These are phyloP conservation scores for Buddleja alternifolia DNA, from an alignment of 257 asterid genomes.

Conservation along the genomic window DNA sequence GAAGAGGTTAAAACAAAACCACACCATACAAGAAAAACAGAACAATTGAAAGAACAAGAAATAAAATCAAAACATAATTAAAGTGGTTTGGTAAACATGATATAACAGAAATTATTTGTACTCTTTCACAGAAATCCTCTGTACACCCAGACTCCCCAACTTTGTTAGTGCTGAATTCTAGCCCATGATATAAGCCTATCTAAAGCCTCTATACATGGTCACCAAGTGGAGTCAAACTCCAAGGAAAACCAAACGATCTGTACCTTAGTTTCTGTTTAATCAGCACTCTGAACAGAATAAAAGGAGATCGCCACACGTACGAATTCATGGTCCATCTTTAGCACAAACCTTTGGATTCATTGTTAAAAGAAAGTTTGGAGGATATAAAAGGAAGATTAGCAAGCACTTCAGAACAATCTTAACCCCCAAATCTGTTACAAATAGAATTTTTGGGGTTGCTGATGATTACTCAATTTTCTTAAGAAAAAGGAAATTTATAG, in stretches of 20 bases:
- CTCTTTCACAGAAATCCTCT: background rate
- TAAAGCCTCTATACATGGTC: background rate
- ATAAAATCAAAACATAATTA: background rate
- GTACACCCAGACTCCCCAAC: too few species aligned
- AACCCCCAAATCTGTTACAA: background rate
- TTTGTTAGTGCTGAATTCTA: background rate
- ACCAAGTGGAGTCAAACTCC: background rate
- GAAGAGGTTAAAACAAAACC: background rate
- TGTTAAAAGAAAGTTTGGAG: too few species aligned
- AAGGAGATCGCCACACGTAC: background rate
- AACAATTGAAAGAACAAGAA: background rate
- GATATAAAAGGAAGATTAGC: background rate
- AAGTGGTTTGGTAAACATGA: background rate
- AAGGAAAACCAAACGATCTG: background rate
- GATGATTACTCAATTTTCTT: background rate
- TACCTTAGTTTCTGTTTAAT: background rate
- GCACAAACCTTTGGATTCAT: too few species aligned
- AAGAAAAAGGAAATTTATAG: background rate
- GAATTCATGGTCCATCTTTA: too few species aligned
- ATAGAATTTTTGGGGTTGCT: background rate
- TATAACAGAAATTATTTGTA: background rate
- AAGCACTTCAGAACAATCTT: background rate
- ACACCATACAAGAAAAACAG: background rate
- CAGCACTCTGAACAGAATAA: background rate
- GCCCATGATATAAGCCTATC: slow-evolving; percentile 7